Base-by-base conservation (phyloP, 2,329 filamentous ascomycete genomes). In the Penicillium sp. region DNA sequence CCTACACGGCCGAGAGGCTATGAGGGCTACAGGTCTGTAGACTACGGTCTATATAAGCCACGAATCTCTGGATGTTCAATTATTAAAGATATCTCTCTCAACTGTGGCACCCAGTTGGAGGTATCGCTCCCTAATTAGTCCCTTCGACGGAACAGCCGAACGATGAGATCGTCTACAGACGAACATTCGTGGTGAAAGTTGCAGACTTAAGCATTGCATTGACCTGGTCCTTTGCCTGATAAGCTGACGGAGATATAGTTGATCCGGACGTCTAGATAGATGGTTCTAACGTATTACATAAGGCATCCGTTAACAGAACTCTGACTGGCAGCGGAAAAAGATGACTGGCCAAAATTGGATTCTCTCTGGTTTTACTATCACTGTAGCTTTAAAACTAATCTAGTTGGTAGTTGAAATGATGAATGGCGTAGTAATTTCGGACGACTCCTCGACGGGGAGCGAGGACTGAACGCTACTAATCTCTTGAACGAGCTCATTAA, bases 151-250 rank as follows among this genome's bases (percentile, higher is more conserved):
- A 45, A 45, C 42, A 45, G 42, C 42, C 42, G 42, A 45, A 45
- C 42, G 42, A 45, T 45, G 42, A 45, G 42, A 45, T 45, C 42
- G 42, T 45, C 42, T 45, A 45, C 42, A 45, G 42, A 45, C 17
- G 42, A 45, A 45, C 42, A 45, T 45, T 45, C 42, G 42, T 19
- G 42, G 42, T 45, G 42, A 45, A 45, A 45, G 42, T 45, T 45
- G 42, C 17, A 45, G 15, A 45, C 42, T 19, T 3, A 45, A 45
- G 42, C 42, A 45, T 45, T 45, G 42, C 42, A 45, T 45, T 45
- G 42, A 17, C 42, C 42, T 45, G 42, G n/a, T 45, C 42, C 42
- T 45, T 19, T 45, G 42, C 42, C 42, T 45, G 42, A 45, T n/a
- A 45, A 45, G 12, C 42, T 45, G 42, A 24, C 42, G 42, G 42